A percentile compares a stretch with the other conserved stretches of the same genome.
Conservation (phyloP, 768 basidiomycete species). For the Lentinula edodes region DNA sequence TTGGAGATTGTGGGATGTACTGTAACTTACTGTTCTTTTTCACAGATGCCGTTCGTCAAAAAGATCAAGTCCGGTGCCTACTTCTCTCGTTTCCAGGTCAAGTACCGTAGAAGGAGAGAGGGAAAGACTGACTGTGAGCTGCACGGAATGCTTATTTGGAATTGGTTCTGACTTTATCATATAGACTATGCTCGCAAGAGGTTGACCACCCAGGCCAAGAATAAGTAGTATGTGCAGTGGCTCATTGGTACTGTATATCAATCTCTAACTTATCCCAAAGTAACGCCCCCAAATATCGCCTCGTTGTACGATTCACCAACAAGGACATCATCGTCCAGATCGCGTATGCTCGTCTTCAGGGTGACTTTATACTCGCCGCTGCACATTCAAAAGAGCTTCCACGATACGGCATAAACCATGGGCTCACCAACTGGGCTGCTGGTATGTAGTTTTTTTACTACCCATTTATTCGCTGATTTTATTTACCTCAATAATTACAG, state of each 20-base stretch:
- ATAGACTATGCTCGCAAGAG: conserved; percentile 97
- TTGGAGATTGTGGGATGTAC: not conserved
- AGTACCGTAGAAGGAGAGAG: conserved; percentile 95
- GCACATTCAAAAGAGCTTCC: conserved; percentile 92
- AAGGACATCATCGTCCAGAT: conserved; percentile 93
- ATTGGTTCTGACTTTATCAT: conserved; percentile 2
- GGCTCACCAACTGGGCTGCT: conserved; percentile 98
- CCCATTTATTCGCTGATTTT: conserved; percentile 4
- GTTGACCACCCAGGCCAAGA: conserved; percentile 96
- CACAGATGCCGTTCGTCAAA: conserved; percentile 94
- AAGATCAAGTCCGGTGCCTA: conserved; percentile 94
- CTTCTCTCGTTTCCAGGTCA: conserved; percentile 98
- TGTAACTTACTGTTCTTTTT: conserved; percentile 2
- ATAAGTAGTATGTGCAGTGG: conserved; percentile 76
- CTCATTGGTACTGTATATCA: not conserved
- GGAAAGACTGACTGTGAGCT: conserved; percentile 97
- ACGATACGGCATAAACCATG: conserved; percentile 94
- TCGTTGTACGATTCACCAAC: conserved; percentile 99
- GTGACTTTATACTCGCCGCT: conserved; percentile 87
- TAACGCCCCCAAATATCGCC: conserved; percentile 96
- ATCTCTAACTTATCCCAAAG: conserved; percentile 24
- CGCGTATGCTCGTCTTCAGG: conserved; percentile 95
- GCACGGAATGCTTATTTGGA: not conserved
- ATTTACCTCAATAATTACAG: conserved; percentile 28
- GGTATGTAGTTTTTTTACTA: conserved; percentile 37